Percentiles rank a stretch among this genome's conserved stretches.
Conservation (phyloP, 495 filamentous ascomycete genomes). For the Tuber borchii region DNA sequence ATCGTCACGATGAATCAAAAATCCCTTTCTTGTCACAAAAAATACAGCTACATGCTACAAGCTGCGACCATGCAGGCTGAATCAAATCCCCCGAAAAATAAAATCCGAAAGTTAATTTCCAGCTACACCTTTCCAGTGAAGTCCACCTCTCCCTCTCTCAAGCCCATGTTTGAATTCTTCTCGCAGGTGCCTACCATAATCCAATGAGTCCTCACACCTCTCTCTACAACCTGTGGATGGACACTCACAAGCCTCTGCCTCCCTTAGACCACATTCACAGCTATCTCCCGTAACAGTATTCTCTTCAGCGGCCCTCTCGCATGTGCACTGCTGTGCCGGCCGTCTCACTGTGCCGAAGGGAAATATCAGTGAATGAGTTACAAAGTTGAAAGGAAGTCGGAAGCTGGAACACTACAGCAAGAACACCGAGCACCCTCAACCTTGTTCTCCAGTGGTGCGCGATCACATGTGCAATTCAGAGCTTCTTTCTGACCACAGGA, state of each 20-base stretch:
- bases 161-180: constrained; percentile 28
- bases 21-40: background rate
- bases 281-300: constrained; percentile 57
- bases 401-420: constrained; percentile 54
- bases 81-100: background rate
- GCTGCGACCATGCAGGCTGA: background rate
- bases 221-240: constrained; percentile 6
- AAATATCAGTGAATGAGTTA: constrained; percentile 19
- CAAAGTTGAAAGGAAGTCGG: too few species aligned
- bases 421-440: constrained; percentile 71
- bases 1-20: background rate
- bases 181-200: constrained; percentile 38
- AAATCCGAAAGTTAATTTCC: constrained; percentile 9
- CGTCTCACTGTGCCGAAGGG: constrained; percentile 50
- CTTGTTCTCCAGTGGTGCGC: constrained; percentile 67
- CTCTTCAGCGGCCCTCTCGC: constrained; percentile 65
- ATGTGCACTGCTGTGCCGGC: constrained; percentile 74
- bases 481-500: constrained; percentile 83
- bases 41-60: background rate
- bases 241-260: constrained; percentile 52
- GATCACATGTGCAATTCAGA: constrained; percentile 77
- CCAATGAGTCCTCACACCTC: constrained; percentile 7
- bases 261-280: constrained; percentile 72
- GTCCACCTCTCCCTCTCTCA: constrained; percentile 35
- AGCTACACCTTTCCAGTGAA: constrained; percentile 23